Evolutionary conservation across 2,329 filamentous ascomycete species (phyloP).

Genomic region (Endoconidiophora laricicola): DNA sequence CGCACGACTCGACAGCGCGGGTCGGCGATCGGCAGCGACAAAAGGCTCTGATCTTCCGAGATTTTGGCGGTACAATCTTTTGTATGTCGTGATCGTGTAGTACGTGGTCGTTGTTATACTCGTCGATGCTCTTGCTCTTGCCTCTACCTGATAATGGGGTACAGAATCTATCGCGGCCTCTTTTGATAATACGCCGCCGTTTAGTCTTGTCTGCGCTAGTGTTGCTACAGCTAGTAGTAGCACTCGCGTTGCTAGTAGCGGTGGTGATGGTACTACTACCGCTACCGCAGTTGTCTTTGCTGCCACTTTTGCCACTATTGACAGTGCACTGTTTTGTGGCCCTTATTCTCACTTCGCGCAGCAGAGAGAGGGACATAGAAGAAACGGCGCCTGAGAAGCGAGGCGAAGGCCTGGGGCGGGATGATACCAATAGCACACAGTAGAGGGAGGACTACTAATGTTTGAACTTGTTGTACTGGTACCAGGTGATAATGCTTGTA

Average conservation of each 20-base stretch:
- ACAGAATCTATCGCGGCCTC: too few species aligned
- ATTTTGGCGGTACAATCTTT: too few species aligned
- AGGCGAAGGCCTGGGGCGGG: neutral
- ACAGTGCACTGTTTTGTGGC: slow-evolving; percentile 3
- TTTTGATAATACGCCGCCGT: too few species aligned
- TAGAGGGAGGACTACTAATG: neutral
- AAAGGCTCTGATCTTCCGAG: too few species aligned
- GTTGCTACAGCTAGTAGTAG: neutral
- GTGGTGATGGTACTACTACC: neutral
- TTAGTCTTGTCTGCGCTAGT: neutral
- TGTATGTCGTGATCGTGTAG: too few species aligned
- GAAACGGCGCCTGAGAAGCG: neutral
- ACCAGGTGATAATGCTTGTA: neutral
- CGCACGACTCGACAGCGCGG: slow-evolving; percentile 12
- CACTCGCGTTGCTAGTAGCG: neutral
- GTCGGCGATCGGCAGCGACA: slow-evolving; percentile 8
- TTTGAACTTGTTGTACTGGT: neutral
- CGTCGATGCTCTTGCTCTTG: too few species aligned
- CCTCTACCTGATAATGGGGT: too few species aligned
- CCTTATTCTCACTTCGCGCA: slow-evolving; percentile 6
- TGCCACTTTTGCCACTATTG: slow-evolving; percentile 1
- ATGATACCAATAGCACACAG: neutral
- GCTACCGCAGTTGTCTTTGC: neutral
- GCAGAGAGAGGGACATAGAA: slow-evolving; percentile 8
- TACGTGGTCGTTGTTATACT: too few species aligned